Conservation (phyloP, 2,329 filamentous ascomycete species). For the Nemania sp. region DNA sequence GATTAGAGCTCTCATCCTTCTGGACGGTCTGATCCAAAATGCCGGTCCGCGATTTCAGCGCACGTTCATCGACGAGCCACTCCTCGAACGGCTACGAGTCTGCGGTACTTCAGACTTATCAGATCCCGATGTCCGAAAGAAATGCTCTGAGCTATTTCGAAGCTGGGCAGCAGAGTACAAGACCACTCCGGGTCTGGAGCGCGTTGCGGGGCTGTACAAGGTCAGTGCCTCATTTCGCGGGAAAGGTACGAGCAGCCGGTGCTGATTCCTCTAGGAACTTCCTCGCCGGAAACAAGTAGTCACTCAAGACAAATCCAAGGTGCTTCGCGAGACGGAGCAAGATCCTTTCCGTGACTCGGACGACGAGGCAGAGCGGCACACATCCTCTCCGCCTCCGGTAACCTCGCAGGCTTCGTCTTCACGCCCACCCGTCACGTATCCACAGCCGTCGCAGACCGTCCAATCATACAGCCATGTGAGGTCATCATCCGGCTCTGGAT, state of each 20-base stretch:
- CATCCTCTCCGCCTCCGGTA: constrained; percentile 37
- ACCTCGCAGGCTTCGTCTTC: constrained; percentile 38
- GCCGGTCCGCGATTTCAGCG: constrained; percentile 86
- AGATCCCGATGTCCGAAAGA: constrained; percentile 82
- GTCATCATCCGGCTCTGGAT: constrained; percentile 42
- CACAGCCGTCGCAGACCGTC: constrained; percentile 37
- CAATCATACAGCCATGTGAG: constrained; percentile 48
- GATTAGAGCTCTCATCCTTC: constrained; percentile 81
- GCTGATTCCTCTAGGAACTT: constrained; percentile 53
- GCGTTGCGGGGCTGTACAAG: constrained; percentile 78
- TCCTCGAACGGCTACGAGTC: constrained; percentile 88
- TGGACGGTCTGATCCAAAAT: constrained; percentile 95
- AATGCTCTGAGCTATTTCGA: constrained; percentile 84
- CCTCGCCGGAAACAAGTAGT: constrained; percentile 71
- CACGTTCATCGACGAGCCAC: constrained; percentile 84
- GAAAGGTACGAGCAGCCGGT: background rate
- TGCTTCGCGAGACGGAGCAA: constrained; percentile 76
- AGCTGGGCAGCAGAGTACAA: constrained; percentile 87
- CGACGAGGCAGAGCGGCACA: constrained; percentile 54
- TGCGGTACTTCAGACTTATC: constrained; percentile 84
- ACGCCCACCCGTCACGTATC: constrained; percentile 35
- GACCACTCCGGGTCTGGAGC: constrained; percentile 76
- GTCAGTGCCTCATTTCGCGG: constrained; percentile 40
- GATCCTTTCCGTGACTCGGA: constrained; percentile 72
- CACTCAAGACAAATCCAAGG: constrained; percentile 79